Percentiles rank a stretch among this genome's conserved stretches.
Evolutionary conservation across 139 green algal genomes (phyloP).

Genomic region (Marvania coccoides): DNA sequence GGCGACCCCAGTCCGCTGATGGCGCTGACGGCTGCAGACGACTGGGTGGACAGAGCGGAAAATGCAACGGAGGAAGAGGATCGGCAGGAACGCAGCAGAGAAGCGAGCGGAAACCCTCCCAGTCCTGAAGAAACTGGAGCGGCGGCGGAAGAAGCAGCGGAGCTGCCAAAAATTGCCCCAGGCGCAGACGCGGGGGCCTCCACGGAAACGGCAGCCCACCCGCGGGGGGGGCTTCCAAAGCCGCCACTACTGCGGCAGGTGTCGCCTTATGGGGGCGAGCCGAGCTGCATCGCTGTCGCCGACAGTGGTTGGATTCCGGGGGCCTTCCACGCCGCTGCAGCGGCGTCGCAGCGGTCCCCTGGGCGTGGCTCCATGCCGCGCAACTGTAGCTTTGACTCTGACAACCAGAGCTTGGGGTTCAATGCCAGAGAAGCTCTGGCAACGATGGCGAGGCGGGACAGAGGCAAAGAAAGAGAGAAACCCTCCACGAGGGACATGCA

Average conservation of each 20-base stretch:
- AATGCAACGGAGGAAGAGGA: background rate
- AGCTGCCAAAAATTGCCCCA: background rate
- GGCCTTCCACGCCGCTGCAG: background rate
- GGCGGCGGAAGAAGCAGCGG: background rate
- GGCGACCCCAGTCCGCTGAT: background rate
- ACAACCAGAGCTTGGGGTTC: slow-evolving; percentile 20
- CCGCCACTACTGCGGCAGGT: background rate
- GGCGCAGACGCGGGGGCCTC: background rate
- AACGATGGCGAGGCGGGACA: too few relatives aligned
- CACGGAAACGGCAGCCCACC: background rate
- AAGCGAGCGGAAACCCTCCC: background rate
- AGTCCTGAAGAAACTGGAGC: background rate
- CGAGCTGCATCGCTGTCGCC: background rate
- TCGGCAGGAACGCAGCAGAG: background rate
- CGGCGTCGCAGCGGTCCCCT: too few relatives aligned
- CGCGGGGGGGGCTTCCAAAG: background rate
- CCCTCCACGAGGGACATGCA: background rate
- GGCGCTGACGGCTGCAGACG: background rate
- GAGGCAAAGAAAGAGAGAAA: background rate
- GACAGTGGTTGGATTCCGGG: background rate
- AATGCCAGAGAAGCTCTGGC: slow-evolving; percentile 8
- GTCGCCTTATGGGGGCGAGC: background rate
- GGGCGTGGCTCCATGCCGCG: too few relatives aligned
- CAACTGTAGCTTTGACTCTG: slow-evolving; percentile 8
- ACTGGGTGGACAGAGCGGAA: background rate